These are phyloP conservation scores for Fusarium redolens DNA, from an alignment of 2,329 filamentous ascomycete genomes.

Conservation along the genomic window DNA sequence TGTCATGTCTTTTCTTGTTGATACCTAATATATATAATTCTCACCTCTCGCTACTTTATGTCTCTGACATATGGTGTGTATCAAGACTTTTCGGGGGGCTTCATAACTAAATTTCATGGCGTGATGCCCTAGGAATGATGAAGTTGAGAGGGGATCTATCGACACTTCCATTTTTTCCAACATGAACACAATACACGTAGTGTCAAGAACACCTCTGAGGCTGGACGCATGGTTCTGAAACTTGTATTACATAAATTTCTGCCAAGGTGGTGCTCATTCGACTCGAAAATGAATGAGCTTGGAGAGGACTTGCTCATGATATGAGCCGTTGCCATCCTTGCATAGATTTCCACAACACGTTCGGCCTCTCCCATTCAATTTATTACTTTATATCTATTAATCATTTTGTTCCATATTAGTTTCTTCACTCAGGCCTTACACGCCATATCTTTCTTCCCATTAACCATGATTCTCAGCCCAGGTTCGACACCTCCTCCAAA, in stretches of 20 bases:
- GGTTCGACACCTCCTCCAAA: constrained; percentile 22
- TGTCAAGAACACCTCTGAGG: not conserved
- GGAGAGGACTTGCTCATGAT: too few relatives aligned
- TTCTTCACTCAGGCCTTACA: not conserved
- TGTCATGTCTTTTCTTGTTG: constrained; percentile 20
- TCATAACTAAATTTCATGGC: not conserved
- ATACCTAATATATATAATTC: constrained; percentile 39
- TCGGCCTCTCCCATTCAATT: not conserved
- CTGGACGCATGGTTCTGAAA: too few relatives aligned
- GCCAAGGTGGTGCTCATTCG: too few relatives aligned
- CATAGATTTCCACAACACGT: not conserved
- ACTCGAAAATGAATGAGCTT: too few relatives aligned
- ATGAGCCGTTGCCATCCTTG: not conserved
- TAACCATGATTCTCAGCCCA: not conserved
- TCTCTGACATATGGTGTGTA: too few relatives aligned
- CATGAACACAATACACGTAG: fast-evolving
- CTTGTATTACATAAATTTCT: too few relatives aligned
- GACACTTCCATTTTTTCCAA: too few relatives aligned
- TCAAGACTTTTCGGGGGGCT: not conserved
- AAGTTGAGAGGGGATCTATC: not conserved
- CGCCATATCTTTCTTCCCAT: too few relatives aligned
- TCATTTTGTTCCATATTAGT: not conserved
- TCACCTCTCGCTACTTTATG: constrained; percentile 10
- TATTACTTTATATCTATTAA: not conserved
- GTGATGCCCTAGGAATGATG: not conserved